A percentile compares a stretch with the other conserved stretches of the same genome.
phyloP scores from a whole-genome alignment of 768 basidiomycete genomes.

The Lentinus brumalis region DNA sequence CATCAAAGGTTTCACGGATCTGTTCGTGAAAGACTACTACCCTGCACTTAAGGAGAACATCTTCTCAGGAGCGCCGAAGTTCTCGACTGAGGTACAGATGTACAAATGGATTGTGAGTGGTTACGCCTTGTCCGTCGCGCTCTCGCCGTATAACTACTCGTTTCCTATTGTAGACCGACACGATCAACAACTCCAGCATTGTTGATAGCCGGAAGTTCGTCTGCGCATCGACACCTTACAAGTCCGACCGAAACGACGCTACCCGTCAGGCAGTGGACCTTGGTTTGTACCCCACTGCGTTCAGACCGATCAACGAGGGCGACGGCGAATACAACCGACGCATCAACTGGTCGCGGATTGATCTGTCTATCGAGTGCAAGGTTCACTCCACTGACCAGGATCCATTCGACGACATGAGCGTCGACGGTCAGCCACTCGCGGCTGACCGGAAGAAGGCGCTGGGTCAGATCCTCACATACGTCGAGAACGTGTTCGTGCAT shows the following conservation, averaged over 20 bases:
- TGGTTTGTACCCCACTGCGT: background rate
- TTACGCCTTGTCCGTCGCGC: no score
- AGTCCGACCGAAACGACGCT: background rate
- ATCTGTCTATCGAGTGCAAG: slow-evolving; percentile 4
- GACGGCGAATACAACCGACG: background rate
- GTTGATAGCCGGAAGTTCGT: background rate
- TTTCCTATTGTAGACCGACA: background rate
- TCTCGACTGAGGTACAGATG: background rate
- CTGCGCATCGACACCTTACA: background rate
- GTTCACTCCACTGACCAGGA: background rate
- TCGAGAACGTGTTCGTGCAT: background rate
- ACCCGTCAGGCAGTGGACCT: background rate
- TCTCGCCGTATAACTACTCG: no score
- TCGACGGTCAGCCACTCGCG: background rate
- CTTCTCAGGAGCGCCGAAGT: no score
- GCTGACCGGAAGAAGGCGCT: background rate
- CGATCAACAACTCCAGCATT: background rate
- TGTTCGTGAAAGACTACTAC: background rate
- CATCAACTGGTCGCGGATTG: slow-evolving; percentile 24
- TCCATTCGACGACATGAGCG: background rate
- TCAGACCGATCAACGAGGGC: background rate
- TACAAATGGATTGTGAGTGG: background rate
- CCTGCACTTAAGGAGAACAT: no score
- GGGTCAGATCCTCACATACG: slow-evolving; percentile 4
- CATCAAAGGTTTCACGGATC: background rate